Conservation (phyloP, 225 moss, liverwort and hornwort genomes). For the Sphagnum contortum region DNA sequence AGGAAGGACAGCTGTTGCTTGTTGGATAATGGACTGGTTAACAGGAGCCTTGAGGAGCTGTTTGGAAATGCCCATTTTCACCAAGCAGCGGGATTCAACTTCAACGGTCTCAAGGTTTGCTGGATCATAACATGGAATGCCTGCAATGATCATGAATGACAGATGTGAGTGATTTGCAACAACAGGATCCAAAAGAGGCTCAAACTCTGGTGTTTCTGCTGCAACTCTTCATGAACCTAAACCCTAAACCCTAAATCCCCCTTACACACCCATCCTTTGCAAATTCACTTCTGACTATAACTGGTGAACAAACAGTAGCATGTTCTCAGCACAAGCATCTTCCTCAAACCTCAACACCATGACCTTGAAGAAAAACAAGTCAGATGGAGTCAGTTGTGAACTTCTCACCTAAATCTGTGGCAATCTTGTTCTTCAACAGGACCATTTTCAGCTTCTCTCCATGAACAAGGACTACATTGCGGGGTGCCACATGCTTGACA, state of each 20-base stretch:
- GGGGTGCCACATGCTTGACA: constrained; percentile 87
- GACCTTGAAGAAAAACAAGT: no score
- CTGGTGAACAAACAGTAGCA: no score
- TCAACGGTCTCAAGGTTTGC: constrained; percentile 91
- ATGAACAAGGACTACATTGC: constrained; percentile 87
- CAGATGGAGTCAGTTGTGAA: no score
- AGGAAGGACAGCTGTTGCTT: neutral
- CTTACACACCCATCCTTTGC: no score
- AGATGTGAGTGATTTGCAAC: no score
- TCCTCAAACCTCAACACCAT: no score
- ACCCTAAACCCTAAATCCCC: no score
- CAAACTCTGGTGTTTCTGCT: no score
- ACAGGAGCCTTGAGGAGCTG: constrained; percentile 41
- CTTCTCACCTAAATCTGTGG: constrained; percentile 47
- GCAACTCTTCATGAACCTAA: no score
- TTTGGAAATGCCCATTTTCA: constrained; percentile 72
- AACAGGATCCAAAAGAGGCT: no score
- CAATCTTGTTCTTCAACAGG: constrained; percentile 62
- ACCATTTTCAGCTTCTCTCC: constrained; percentile 98
- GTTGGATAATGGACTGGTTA: neutral
- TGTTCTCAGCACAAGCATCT: no score
- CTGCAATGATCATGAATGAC: constrained; percentile 12
- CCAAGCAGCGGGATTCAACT: constrained; percentile 52
- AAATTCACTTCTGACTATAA: no score
- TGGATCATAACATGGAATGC: constrained; percentile 90